phyloP scores from a whole-genome alignment of 192 early-diverging fungal species.

The Gaertneriomyces semiglobifer region DNA sequence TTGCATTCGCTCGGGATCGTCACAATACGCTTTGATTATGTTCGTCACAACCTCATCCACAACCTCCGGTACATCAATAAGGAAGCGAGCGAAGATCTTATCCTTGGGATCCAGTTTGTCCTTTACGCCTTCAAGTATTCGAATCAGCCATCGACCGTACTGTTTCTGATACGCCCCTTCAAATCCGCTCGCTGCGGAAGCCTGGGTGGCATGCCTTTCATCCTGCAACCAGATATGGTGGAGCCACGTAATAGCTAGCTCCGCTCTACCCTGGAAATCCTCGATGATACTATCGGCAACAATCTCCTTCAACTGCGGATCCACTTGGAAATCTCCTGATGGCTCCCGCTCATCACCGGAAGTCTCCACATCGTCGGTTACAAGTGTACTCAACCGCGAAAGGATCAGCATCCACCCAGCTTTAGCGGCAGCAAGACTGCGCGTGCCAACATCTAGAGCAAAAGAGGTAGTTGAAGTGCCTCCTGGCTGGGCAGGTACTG shows the following conservation, averaged over 20 bases:
- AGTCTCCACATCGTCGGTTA: background rate
- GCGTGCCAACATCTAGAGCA: background rate
- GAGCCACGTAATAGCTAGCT: constrained; percentile 71
- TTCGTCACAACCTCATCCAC: constrained; percentile 52
- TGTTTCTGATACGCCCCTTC: constrained; percentile 1
- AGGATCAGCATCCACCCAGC: constrained; percentile 49
- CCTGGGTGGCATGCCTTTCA: constrained; percentile 6
- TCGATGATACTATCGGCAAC: constrained; percentile 57
- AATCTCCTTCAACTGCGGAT: constrained; percentile 32
- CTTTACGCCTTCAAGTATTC: constrained; percentile 28
- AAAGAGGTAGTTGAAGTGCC: background rate
- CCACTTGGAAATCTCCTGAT: background rate
- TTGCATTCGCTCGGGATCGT: constrained; percentile 57
- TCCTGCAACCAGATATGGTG: constrained; percentile 63
- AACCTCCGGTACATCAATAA: constrained; percentile 75
- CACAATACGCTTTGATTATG: constrained; percentile 61
- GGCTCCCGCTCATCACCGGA: background rate
- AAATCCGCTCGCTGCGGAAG: background rate
- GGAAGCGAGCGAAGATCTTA: constrained; percentile 64
- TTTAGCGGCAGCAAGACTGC: constrained; percentile 31
- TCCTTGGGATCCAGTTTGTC: constrained; percentile 65
- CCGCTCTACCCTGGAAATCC: constrained; percentile 59
- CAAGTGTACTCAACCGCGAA: constrained; percentile 23
- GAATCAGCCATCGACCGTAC: constrained; percentile 25
- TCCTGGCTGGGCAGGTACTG: constrained; percentile 3